These are phyloP conservation scores for Fusarium circinatum DNA, from an alignment of 2,329 filamentous ascomycete genomes.

Conservation along the genomic window DNA sequence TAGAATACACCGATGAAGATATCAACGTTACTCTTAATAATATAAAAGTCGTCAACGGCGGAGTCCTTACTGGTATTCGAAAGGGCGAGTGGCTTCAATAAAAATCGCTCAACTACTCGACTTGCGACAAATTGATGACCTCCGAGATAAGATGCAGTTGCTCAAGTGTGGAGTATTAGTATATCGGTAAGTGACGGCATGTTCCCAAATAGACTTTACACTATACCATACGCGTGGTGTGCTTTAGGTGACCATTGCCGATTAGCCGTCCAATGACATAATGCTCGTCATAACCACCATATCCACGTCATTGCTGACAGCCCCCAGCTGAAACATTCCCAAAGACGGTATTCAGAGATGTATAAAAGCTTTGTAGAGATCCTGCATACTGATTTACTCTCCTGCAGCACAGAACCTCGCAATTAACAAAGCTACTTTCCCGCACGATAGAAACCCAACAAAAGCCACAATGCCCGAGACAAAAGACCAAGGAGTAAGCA, in stretches of 20 bases:
- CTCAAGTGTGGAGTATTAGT: too few relatives aligned
- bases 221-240: accelerated
- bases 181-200: not conserved
- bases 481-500: not conserved
- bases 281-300: not conserved
- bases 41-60: too few relatives aligned
- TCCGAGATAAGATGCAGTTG: too few relatives aligned
- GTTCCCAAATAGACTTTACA: not conserved
- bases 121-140: too few relatives aligned
- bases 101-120: not conserved
- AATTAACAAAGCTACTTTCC: accelerated
- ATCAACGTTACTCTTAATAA: accelerated
- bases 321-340: not conserved
- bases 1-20: accelerated
- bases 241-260: not conserved
- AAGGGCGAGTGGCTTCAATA: not conserved
- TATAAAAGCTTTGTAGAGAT: too few relatives aligned
- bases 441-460: accelerated
- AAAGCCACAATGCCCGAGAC: not conserved
- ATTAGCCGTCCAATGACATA: not conserved
- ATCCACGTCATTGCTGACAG: not conserved
- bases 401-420: accelerated
- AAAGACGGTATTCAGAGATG: accelerated
- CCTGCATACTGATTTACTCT: not conserved
- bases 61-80: not conserved